These are phyloP conservation scores for Yarrowia yakushimensis DNA, from an alignment of 805 yeast genomes.

Conservation along the genomic window DNA sequence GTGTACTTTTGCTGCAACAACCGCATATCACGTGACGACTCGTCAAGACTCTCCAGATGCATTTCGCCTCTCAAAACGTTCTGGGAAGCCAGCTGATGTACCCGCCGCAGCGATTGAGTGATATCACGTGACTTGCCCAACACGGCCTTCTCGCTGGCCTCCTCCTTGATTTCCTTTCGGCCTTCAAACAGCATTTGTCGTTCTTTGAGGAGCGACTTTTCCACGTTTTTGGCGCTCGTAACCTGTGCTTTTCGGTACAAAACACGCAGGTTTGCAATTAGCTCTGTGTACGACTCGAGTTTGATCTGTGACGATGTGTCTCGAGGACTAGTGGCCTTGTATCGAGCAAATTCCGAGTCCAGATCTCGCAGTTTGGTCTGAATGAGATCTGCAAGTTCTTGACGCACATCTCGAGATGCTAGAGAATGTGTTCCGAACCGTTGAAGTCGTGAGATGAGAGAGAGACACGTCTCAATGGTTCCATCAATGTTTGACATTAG, in stretches of 20 bases:
- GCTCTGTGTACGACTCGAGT: background rate
- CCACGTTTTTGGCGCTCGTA: slow-evolving; percentile 1
- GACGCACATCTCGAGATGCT: slow-evolving; percentile 3
- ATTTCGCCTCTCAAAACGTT: slow-evolving; percentile 16
- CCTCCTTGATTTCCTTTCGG: slow-evolving; percentile 12
- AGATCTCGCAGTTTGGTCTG: slow-evolving; percentile 17
- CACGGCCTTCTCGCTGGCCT: slow-evolving; percentile 30
- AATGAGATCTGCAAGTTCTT: slow-evolving; percentile 11
- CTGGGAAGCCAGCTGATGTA: slow-evolving; percentile 28
- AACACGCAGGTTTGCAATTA: background rate
- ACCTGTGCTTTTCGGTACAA: slow-evolving; percentile 18
- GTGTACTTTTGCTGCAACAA: slow-evolving; percentile 39
- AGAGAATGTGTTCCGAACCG: slow-evolving; percentile 15
- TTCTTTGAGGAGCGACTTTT: slow-evolving; percentile 17
- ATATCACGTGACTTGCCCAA: slow-evolving; percentile 32
- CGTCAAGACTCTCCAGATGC: slow-evolving; percentile 6
- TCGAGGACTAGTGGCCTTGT: background rate
- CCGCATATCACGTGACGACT: slow-evolving; percentile 35
- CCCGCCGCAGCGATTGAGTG: slow-evolving; percentile 31
- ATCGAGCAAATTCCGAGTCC: background rate
- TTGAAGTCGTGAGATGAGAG: slow-evolving; percentile 7
- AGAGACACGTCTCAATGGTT: slow-evolving; percentile 5
- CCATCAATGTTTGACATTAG: background rate
- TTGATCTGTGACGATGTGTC: background rate
- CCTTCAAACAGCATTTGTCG: slow-evolving; percentile 21